Evolutionary conservation across 192 early-diverging fungal species (phyloP).

Genomic region (Entophlyctis luteolus): DNA sequence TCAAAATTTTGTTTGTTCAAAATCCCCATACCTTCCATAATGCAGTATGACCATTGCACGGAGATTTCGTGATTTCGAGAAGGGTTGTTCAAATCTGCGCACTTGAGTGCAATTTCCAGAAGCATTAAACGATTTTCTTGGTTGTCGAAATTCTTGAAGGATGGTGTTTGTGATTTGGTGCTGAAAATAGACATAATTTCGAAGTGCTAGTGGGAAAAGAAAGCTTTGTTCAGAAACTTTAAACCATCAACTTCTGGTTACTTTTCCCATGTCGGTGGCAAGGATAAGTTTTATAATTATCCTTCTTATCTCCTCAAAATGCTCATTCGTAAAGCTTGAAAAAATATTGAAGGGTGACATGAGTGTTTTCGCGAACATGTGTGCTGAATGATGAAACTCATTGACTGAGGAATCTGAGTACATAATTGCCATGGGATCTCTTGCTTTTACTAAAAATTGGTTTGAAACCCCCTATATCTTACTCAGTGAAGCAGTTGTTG

Average conservation of each 20-base stretch:
- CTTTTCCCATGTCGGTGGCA: constrained; percentile 56
- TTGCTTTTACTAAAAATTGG: constrained; percentile 49
- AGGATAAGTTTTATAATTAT: constrained; percentile 43
- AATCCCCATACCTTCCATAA: constrained; percentile 54
- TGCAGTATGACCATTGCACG: constrained; percentile 43
- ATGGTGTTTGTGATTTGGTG: constrained; percentile 41
- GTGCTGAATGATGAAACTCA: constrained; percentile 54
- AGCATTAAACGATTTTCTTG: constrained; percentile 43
- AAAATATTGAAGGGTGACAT: constrained; percentile 47
- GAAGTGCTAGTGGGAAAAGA: constrained; percentile 42
- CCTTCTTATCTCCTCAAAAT: constrained; percentile 45
- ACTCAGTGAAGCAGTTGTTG: background rate
- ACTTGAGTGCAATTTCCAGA: constrained; percentile 57
- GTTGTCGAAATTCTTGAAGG: constrained; percentile 19
- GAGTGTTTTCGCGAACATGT: constrained; percentile 41
- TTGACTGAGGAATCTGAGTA: constrained; percentile 44
- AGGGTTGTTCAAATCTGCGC: constrained; percentile 53
- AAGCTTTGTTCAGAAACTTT: background rate
- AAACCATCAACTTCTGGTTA: background rate
- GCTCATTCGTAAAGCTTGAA: constrained; percentile 37
- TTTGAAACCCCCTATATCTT: constrained; percentile 39
- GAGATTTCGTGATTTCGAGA: constrained; percentile 39
- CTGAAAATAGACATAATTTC: constrained; percentile 59
- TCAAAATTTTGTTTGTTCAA: constrained; percentile 3
- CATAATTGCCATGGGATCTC: constrained; percentile 42